These are phyloP conservation scores for Bryoglossum gracile DNA, from an alignment of 495 filamentous ascomycete genomes.

Conservation along the genomic window DNA sequence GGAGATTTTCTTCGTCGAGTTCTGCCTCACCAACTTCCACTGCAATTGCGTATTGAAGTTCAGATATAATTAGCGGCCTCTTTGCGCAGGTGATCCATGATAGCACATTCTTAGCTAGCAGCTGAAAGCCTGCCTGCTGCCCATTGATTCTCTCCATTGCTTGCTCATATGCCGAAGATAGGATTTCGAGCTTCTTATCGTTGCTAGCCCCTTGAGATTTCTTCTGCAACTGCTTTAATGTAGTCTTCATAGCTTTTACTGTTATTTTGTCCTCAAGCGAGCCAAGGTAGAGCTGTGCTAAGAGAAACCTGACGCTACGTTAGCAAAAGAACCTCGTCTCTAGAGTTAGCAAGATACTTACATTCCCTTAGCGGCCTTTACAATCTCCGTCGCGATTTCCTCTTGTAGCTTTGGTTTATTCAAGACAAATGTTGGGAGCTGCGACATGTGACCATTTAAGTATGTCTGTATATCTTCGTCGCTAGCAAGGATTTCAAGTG, in stretches of 20 bases:
- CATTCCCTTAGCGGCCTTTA: background rate
- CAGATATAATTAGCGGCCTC: conserved; percentile 14
- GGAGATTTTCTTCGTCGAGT: conserved; percentile 28
- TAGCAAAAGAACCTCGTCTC: background rate
- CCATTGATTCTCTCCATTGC: conserved; percentile 18
- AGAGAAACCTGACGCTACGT: background rate
- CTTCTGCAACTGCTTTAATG: conserved; percentile 1
- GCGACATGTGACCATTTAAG: background rate
- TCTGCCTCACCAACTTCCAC: conserved; percentile 19
- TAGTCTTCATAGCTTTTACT: conserved; percentile 5
- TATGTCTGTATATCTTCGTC: conserved; percentile 7
- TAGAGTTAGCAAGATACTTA: background rate
- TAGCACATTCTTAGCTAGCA: conserved; percentile 13
- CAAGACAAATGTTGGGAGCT: background rate
- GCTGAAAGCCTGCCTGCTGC: conserved; percentile 24
- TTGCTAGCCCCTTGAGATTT: conserved; percentile 2
- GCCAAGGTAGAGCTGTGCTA: background rate
- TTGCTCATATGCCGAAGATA: background rate
- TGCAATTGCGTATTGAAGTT: conserved; percentile 15
- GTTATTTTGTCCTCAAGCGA: conserved; percentile 8
- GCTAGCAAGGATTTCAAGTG: conserved; percentile 12
- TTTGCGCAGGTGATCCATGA: conserved; percentile 15
- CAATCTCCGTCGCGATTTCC: background rate
- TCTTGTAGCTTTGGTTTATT: background rate
- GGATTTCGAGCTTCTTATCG: no score